Base-by-base conservation (phyloP, 331 rosid genomes). In the Malus hybrid region DNA sequence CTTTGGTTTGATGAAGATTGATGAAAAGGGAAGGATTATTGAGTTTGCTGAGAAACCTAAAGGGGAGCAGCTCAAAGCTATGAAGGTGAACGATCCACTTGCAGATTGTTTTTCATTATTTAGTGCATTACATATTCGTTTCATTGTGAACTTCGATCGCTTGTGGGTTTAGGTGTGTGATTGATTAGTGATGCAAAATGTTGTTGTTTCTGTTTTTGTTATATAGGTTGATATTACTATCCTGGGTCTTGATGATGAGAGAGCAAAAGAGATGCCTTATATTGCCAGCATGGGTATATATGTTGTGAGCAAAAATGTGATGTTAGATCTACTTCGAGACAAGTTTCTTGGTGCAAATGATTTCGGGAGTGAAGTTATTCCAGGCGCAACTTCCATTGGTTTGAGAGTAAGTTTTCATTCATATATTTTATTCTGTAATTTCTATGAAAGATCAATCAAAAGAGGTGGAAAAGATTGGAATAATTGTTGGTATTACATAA, bases 221-320 rank as follows among this genome's bases (percentile, higher is more conserved):
- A 28, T 83, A 66, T 20, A 93, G 98, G 99, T 95, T 74, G 99
- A 95, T 84, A 92, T 97, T 46, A 95, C 99, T 28, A 90, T 95
- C 80, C 85, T 95, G 83, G 99, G 99, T 70, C 99, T 95, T 63
- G 99, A 92, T 69, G 93, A 95, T 77, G 89, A 85, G 80, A 88
- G 97, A 76, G 99, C 99, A 7, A 90, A 92, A 82, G 97, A 92
- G 83, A 80, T 90, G 98, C 99, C 99, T 73, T 95, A 65, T 76
- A 95, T 95, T 70, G 99, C 99, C 60, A 95, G 97, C 83, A 95
- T 95, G 97, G 99, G 99, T 83, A 95, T 95, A 39, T 95, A 92
- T 83, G 99, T 95, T 69, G 90, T 95, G 75, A 95, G 98, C 87
- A 95, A 92, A 86, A 27, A 92, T 81, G 98, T 73, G 68, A 95